A percentile compares a stretch with the other conserved stretches of the same genome.
Evolutionary conservation across 176 grass and related monocot species (phyloP).

Genomic region (Phoenix dactylifera): DNA sequence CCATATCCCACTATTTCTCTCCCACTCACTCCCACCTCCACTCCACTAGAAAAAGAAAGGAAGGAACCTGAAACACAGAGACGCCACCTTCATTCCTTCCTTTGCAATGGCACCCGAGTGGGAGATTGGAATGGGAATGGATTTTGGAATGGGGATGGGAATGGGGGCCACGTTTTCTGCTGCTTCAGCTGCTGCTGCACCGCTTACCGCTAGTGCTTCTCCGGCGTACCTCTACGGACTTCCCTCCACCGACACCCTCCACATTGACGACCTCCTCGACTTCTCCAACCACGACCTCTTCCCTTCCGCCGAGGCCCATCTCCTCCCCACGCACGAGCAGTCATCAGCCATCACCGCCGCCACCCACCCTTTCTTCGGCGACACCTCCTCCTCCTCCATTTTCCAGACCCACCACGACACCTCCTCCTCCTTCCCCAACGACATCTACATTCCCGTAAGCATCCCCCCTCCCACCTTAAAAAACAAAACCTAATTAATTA

Average conservation of each 20-base stretch:
- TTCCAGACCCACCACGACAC: constrained; percentile 48
- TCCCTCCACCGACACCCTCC: constrained; percentile 48
- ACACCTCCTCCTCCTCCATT: constrained; percentile 37
- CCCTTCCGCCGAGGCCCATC: constrained; percentile 17
- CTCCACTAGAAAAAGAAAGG: constrained; percentile 3
- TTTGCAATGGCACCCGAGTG: constrained; percentile 60
- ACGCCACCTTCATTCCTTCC: neutral
- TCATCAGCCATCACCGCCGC: neutral
- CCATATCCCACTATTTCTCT: neutral
- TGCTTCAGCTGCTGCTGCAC: constrained; percentile 5
- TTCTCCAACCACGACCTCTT: constrained; percentile 77
- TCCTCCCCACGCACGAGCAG: constrained; percentile 22
- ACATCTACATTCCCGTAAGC: constrained; percentile 93
- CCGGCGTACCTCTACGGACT: constrained; percentile 52
- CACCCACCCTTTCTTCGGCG: too few relatives aligned
- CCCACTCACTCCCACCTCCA: constrained; percentile 7
- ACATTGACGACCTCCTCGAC: constrained; percentile 68
- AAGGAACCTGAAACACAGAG: too few relatives aligned
- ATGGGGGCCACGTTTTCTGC: constrained; percentile 12
- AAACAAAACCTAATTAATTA: neutral
- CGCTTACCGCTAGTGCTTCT: constrained; percentile 19
- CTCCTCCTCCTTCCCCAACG: constrained; percentile 68
- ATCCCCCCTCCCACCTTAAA: neutral
- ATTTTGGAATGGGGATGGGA: constrained; percentile 59
- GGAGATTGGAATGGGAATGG: constrained; percentile 63